A percentile compares a stretch with the other conserved stretches of the same genome.
phyloP scores from a whole-genome alignment of 1,284 basidiomycete species.

The Lignosus rhinocerotis region DNA sequence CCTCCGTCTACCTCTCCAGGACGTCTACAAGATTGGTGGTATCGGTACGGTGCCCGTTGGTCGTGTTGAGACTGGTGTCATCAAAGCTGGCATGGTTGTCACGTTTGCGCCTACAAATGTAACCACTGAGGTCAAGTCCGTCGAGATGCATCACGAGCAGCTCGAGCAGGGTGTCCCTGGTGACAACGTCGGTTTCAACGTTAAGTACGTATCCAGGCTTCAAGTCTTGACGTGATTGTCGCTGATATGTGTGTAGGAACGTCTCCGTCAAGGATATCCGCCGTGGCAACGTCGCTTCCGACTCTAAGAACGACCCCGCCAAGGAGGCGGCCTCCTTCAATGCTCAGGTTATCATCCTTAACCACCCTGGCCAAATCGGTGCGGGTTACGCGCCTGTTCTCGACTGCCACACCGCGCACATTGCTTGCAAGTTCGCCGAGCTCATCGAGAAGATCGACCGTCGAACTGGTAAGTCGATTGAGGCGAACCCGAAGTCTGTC shows the following conservation, averaged over 20 bases:
- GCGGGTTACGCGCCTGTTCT: slow-evolving; percentile 97
- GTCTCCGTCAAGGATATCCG: slow-evolving; percentile 99
- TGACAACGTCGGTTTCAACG: slow-evolving; percentile 99
- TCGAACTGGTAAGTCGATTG: slow-evolving; percentile 92
- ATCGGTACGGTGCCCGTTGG: slow-evolving; percentile 99
- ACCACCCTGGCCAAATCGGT: slow-evolving; percentile 99
- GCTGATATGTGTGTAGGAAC: slow-evolving; percentile 68
- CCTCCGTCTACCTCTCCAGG: slow-evolving; percentile 99
- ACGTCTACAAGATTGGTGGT: slow-evolving; percentile 99
- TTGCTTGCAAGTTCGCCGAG: slow-evolving; percentile 99
- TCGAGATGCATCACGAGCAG: slow-evolving; percentile 99
- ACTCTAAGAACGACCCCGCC: slow-evolving; percentile 99
- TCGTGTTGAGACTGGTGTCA: slow-evolving; percentile 99
- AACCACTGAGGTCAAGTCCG: slow-evolving; percentile 99
- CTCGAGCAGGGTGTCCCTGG: slow-evolving; percentile 94
- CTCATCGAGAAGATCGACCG: slow-evolving; percentile 99
- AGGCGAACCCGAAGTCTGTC: slow-evolving; percentile 92
- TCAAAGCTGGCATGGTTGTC: slow-evolving; percentile 99
- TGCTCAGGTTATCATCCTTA: slow-evolving; percentile 99
- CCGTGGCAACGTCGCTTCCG: slow-evolving; percentile 98
- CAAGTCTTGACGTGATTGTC: neutral
- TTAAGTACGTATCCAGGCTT: slow-evolving; percentile 63
- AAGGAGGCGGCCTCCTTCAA: slow-evolving; percentile 99
- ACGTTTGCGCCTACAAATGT: slow-evolving; percentile 96
- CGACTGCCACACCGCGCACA: slow-evolving; percentile 99